These are phyloP conservation scores for Xanthoconium purpureum DNA, from an alignment of 768 basidiomycete genomes.

Conservation along the genomic window DNA sequence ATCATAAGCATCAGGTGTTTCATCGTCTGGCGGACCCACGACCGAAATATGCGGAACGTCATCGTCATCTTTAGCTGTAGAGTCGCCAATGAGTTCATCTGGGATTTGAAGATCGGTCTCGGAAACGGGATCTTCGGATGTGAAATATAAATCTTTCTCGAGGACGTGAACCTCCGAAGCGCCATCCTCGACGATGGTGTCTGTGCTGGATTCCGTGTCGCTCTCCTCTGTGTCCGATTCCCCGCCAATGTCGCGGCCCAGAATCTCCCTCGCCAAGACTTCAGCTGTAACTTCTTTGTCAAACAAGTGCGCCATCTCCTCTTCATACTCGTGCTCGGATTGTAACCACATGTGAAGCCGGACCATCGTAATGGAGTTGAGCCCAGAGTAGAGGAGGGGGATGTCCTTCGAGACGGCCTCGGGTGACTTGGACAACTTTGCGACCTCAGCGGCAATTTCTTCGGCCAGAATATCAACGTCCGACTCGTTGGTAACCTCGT, in stretches of 20 bases:
- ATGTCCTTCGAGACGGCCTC: slow-evolving; percentile 31
- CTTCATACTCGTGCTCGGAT: slow-evolving; percentile 31
- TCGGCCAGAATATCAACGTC: slow-evolving; percentile 20
- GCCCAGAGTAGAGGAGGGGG: slow-evolving; percentile 34
- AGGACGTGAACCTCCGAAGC: slow-evolving; percentile 4
- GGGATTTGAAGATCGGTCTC: not conserved
- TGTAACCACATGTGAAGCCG: slow-evolving; percentile 33
- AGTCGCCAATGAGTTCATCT: not conserved
- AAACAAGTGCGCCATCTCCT: slow-evolving; percentile 30
- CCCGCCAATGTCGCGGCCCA: not conserved
- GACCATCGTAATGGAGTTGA: slow-evolving; percentile 31
- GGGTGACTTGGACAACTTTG: slow-evolving; percentile 28
- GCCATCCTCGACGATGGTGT: slow-evolving; percentile 12
- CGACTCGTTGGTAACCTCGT: slow-evolving; percentile 1
- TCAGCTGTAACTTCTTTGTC: slow-evolving; percentile 31
- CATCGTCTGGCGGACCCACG: not conserved
- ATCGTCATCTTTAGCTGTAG: slow-evolving; percentile 3
- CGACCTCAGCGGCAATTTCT: slow-evolving; percentile 33
- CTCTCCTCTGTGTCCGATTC: not conserved
- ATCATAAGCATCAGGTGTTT: not conserved
- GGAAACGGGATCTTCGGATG: not conserved
- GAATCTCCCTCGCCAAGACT: slow-evolving; percentile 31
- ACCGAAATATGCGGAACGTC: not conserved
- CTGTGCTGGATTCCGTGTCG: slow-evolving; percentile 3
- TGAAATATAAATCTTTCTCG: slow-evolving; percentile 5